A percentile compares a stretch with the other conserved stretches of the same genome.
These are phyloP conservation scores for Porodaedalea pini DNA, from an alignment of 1,284 basidiomycete species.

Conservation along the genomic window DNA sequence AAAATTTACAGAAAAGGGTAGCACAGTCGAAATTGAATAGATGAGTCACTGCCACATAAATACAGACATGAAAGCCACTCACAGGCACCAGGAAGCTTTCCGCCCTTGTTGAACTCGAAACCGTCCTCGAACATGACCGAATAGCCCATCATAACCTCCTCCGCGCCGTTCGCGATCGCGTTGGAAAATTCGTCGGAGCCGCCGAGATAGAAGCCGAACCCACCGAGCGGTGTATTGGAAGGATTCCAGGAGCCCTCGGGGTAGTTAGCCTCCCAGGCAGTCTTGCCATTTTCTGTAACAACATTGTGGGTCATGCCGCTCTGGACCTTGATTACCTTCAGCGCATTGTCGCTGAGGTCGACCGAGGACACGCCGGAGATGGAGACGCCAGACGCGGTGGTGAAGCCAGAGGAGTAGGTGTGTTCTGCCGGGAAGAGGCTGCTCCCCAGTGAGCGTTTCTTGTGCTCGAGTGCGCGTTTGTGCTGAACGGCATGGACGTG, in stretches of 20 bases:
- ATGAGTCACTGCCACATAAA: no score
- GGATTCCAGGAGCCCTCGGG: constrained; percentile 22
- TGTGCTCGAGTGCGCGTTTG: constrained; percentile 1
- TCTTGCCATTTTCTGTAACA: constrained; percentile 15
- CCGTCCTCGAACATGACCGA: constrained; percentile 21
- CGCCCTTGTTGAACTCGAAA: constrained; percentile 34
- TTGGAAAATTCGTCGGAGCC: constrained; percentile 16
- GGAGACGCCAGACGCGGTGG: constrained; percentile 19
- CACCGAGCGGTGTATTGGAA: constrained; percentile 15
- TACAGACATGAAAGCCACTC: constrained; percentile 27
- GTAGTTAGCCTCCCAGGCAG: constrained; percentile 23
- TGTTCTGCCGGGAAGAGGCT: constrained; percentile 18
- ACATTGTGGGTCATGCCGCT: constrained; percentile 20
- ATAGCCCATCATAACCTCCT: constrained; percentile 16
- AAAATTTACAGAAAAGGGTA: background rate
- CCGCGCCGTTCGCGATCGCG: constrained; percentile 14
- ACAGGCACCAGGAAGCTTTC: constrained; percentile 56
- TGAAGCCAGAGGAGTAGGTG: constrained; percentile 18
- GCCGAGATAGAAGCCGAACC: constrained; percentile 23
- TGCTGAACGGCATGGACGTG: background rate
- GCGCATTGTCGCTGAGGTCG: constrained; percentile 26
- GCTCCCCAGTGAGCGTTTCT: constrained; percentile 13
- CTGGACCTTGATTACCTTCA: constrained; percentile 30
- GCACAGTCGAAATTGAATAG: no score
- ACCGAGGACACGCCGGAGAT: constrained; percentile 21